A percentile compares a stretch with the other conserved stretches of the same genome.
Conservation (phyloP, 2,329 filamentous ascomycete genomes). For the Didymella lethalis region DNA sequence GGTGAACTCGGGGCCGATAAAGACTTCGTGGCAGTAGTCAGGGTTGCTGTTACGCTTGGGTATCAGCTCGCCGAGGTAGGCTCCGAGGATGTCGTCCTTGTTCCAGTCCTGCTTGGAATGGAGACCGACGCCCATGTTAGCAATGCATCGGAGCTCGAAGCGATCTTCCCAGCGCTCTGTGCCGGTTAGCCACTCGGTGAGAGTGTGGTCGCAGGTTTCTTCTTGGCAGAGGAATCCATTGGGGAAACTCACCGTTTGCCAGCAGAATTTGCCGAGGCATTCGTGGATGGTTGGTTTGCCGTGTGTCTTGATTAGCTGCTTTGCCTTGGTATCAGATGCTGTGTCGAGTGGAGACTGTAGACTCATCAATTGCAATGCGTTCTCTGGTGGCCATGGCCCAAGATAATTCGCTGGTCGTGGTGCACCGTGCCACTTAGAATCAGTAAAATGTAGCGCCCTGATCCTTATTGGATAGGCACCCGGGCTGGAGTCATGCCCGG, state of each 20-base stretch:
- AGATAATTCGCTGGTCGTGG: neutral
- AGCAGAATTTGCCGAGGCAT: conserved; percentile 19
- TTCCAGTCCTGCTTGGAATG: neutral
- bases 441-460: neutral
- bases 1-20: conserved; percentile 13
- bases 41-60: conserved; percentile 2
- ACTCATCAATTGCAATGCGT: conserved; percentile 7
- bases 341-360: neutral
- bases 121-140: neutral
- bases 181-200: conserved; percentile 19
- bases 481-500: neutral
- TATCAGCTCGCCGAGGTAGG: conserved; percentile 22
- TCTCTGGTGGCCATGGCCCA: conserved; percentile 10
- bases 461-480: neutral
- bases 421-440: conserved; percentile 1
- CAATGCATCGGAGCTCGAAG: conserved; percentile 7
- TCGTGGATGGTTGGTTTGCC: neutral
- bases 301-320: neutral
- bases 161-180: neutral
- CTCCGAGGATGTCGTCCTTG: conserved; percentile 1
- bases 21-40: conserved; percentile 19
- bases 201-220: conserved; percentile 15
- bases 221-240: neutral
- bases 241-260: neutral
- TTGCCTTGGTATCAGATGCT: neutral